Percentiles rank a stretch among this genome's conserved stretches.
Conservation (phyloP, 176 grass and related monocot genomes). For the Triticum turgidum region DNA sequence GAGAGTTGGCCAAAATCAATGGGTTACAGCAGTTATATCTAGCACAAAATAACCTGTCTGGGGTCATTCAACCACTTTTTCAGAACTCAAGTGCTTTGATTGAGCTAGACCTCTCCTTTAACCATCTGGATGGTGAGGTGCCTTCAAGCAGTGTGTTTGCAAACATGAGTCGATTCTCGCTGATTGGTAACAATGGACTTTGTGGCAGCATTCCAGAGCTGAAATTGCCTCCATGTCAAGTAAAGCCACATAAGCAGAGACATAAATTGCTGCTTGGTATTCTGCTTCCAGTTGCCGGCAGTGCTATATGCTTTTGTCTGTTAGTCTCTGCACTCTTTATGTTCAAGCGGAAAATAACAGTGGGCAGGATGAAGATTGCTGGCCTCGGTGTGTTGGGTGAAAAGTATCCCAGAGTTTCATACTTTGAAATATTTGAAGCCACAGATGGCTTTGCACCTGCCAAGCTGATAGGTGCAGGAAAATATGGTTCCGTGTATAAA, state of each 20-base stretch:
- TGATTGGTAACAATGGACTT: conserved; percentile 25
- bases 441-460: conserved; percentile 40
- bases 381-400: not conserved
- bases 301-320: conserved; percentile 24
- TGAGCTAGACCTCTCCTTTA: conserved; percentile 33
- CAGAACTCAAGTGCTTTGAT: not conserved
- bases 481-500: conserved; percentile 52
- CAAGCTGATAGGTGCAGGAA: conserved; percentile 49
- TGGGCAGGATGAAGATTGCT: not conserved
- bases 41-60: not conserved
- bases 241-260: not conserved
- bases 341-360: not conserved
- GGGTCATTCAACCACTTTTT: conserved; percentile 17
- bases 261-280: conserved; percentile 14
- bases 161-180: conserved; percentile 15
- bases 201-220: conserved; percentile 36
- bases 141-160: not conserved
- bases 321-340: not conserved
- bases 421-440: conserved; percentile 41
- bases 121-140: conserved; percentile 34
- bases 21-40: conserved; percentile 31
- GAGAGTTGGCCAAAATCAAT: not conserved
- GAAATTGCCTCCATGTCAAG: conserved; percentile 25
- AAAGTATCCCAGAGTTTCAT: conserved; percentile 43
- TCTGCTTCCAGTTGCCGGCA: conserved; percentile 4